These are phyloP conservation scores for Penicillium paradoxum DNA, from an alignment of 495 filamentous ascomycete species.

Conservation along the genomic window DNA sequence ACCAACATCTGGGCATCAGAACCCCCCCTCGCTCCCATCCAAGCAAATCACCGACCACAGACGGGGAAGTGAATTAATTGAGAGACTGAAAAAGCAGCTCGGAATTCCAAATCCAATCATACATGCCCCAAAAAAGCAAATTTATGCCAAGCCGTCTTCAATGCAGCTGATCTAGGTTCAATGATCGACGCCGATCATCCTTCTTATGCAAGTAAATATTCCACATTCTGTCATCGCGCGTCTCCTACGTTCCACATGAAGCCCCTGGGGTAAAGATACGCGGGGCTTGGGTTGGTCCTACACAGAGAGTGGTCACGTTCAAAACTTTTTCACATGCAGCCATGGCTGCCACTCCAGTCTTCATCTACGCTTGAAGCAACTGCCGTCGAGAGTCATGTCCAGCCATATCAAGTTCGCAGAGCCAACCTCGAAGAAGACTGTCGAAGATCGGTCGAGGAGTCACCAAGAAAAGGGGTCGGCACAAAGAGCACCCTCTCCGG, in stretches of 20 bases:
- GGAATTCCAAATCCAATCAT: not conserved
- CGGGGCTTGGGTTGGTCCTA: conserved; percentile 26
- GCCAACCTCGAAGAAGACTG: conserved; percentile 11
- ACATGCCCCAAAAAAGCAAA: conserved; percentile 7
- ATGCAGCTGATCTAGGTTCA: conserved; percentile 22
- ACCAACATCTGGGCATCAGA: not conserved
- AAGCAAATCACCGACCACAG: not conserved
- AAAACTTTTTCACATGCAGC: conserved; percentile 14
- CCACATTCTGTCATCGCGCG: conserved; percentile 33
- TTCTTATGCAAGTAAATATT: conserved; percentile 17
- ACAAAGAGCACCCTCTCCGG: conserved; percentile 21
- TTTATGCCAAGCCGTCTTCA: conserved; percentile 17
- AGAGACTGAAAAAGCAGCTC: not conserved
- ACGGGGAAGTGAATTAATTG: not conserved
- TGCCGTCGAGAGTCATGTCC: conserved; percentile 18
- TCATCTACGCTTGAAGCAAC: conserved; percentile 15
- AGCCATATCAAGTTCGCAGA: conserved; percentile 23
- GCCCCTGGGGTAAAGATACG: conserved; percentile 27
- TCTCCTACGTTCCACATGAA: conserved; percentile 26
- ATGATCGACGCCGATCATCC: conserved; percentile 27
- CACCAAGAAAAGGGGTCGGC: conserved; percentile 22
- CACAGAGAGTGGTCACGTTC: conserved; percentile 17
- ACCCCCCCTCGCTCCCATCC: not conserved
- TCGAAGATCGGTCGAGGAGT: conserved; percentile 5
- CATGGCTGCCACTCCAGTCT: conserved; percentile 16